A percentile compares a stretch with the other conserved stretches of the same genome.
Conservation (phyloP, 1,284 basidiomycete species). For the Fomitopsis betulina region DNA sequence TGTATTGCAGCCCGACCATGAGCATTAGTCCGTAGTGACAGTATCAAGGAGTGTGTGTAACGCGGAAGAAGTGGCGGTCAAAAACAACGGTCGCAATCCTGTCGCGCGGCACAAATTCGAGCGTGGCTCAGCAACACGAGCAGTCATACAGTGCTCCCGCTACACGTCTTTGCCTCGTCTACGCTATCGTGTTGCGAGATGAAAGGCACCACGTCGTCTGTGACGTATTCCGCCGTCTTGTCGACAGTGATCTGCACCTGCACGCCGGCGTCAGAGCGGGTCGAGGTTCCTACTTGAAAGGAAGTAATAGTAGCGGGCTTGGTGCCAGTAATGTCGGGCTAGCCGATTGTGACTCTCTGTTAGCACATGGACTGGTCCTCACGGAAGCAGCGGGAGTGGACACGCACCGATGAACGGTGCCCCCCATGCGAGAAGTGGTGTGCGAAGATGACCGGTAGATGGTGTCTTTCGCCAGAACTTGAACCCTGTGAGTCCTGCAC, state of each 20-base stretch:
- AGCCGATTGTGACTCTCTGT: not conserved
- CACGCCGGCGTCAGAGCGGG: not conserved
- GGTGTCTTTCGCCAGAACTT: slow-evolving; percentile 13
- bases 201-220: slow-evolving; percentile 15
- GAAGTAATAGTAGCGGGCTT: slow-evolving; percentile 9
- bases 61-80: not conserved
- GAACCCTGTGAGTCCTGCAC: slow-evolving; percentile 13
- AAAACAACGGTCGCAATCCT: not conserved
- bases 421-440: slow-evolving; percentile 7
- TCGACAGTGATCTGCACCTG: slow-evolving; percentile 26
- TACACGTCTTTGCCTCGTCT: not conserved
- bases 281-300: no score
- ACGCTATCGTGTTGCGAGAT: not conserved
- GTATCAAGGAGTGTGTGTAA: not conserved
- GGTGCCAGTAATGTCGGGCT: slow-evolving; percentile 13
- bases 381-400: not conserved
- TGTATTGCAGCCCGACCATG: not conserved
- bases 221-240: slow-evolving; percentile 22
- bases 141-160: not conserved
- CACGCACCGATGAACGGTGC: slow-evolving; percentile 12
- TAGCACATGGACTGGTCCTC: slow-evolving; percentile 4
- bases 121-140: not conserved
- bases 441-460: slow-evolving; percentile 16
- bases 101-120: not conserved
- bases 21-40: not conserved